Percentiles rank a stretch among this genome's conserved stretches.
These are phyloP conservation scores for Leptosphaerulina australis DNA, from an alignment of 2,329 filamentous ascomycete species.

Conservation along the genomic window DNA sequence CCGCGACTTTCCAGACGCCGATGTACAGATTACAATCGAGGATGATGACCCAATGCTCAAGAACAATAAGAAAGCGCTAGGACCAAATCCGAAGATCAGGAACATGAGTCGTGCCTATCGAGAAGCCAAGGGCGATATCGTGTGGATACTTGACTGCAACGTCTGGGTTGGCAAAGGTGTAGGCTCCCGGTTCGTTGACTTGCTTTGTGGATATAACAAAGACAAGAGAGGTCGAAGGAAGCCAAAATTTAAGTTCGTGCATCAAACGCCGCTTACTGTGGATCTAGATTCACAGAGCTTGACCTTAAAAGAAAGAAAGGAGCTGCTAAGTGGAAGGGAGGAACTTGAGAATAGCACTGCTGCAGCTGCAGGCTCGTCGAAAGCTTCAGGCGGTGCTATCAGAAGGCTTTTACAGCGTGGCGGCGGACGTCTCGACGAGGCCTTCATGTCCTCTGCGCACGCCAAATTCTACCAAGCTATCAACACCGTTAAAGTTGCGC, in stretches of 20 bases:
- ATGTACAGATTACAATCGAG: conserved; percentile 79
- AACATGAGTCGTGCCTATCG: conserved; percentile 94
- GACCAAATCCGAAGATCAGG: conserved; percentile 97
- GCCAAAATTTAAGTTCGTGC: conserved; percentile 81
- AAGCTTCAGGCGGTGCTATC: conserved; percentile 31
- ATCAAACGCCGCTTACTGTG: conserved; percentile 89
- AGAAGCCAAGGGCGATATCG: conserved; percentile 80
- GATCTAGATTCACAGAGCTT: conserved; percentile 59
- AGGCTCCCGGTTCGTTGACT: conserved; percentile 86
- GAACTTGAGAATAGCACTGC: conserved; percentile 25
- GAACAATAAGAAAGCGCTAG: conserved; percentile 63
- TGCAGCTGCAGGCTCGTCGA: conserved; percentile 38
- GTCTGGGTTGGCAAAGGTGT: conserved; percentile 85
- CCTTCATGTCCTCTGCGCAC: conserved; percentile 92
- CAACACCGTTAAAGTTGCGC: conserved; percentile 87
- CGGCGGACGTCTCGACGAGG: conserved; percentile 87
- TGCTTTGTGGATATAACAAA: conserved; percentile 72
- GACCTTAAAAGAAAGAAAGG: conserved; percentile 38
- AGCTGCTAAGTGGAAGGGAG: conserved; percentile 37
- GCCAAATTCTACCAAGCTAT: conserved; percentile 98
- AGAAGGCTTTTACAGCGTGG: conserved; percentile 51
- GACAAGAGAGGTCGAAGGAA: conserved; percentile 30
- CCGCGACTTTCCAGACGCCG: conserved; percentile 71
- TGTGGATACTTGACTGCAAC: conserved; percentile 97
- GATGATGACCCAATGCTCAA: conserved; percentile 76